These are phyloP conservation scores for Lachnellula hyalina DNA, from an alignment of 2,329 filamentous ascomycete genomes.

Conservation along the genomic window DNA sequence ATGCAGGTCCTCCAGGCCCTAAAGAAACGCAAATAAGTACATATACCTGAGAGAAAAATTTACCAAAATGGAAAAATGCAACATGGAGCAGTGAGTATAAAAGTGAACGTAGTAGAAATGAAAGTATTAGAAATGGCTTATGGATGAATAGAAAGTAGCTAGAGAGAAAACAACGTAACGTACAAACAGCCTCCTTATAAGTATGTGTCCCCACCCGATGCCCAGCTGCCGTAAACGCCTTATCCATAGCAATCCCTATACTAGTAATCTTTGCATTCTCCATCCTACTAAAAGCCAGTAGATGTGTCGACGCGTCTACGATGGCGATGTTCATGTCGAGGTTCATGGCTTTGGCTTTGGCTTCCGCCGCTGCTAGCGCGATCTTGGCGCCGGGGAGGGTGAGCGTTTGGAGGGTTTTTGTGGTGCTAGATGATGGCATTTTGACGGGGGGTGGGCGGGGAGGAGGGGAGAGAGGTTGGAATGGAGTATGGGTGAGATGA, in stretches of 20 bases:
- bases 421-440: conserved; percentile 4
- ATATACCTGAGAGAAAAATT: too few species aligned
- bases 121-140: too few species aligned
- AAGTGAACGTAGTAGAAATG: too few species aligned
- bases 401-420: conserved; percentile 21
- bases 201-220: conserved; percentile 45
- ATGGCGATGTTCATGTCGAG: conserved; percentile 28
- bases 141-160: too few species aligned
- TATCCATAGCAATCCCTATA: conserved; percentile 28
- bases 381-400: conserved; percentile 25
- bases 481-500: too few species aligned
- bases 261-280: conserved; percentile 18
- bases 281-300: conserved; percentile 26
- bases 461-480: neutral
- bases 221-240: conserved; percentile 52
- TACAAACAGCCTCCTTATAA: conserved; percentile 43
- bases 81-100: too few species aligned
- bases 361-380: conserved; percentile 23
- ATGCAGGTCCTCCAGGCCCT: conserved; percentile 3
- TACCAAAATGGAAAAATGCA: too few species aligned
- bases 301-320: conserved; percentile 25
- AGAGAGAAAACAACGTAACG: neutral
- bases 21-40: neutral
- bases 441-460: neutral
- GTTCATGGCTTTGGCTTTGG: conserved; percentile 20